A percentile compares a stretch with the other conserved stretches of the same genome.
Conservation (phyloP, 345 rosid species). For the Salix udensis region DNA sequence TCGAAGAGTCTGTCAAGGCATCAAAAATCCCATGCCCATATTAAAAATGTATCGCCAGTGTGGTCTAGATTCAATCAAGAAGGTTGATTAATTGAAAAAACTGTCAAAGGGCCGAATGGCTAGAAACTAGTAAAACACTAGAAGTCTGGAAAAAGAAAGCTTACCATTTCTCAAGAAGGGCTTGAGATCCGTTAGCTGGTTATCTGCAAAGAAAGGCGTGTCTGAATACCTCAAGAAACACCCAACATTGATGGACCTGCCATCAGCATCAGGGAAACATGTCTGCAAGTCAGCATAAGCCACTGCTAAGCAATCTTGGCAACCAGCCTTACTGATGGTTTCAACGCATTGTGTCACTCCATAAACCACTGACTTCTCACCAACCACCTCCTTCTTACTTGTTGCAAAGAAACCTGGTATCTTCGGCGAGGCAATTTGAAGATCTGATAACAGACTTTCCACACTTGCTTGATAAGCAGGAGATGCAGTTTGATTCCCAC, state of each 20-base stretch:
- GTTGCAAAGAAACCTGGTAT: constrained; percentile 29
- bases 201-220: constrained; percentile 33
- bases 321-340: constrained; percentile 27
- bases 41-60: too few relatives aligned
- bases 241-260: constrained; percentile 40
- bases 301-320: constrained; percentile 34
- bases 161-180: constrained; percentile 33
- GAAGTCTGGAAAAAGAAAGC: neutral
- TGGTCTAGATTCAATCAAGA: too few relatives aligned
- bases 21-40: too few relatives aligned
- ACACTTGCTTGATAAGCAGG: constrained; percentile 16
- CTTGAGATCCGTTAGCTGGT: constrained; percentile 28
- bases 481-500: constrained; percentile 19
- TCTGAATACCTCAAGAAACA: constrained; percentile 41
- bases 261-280: constrained; percentile 23
- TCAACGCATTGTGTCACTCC: constrained; percentile 40
- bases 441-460: constrained; percentile 19
- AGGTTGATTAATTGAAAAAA: too few relatives aligned
- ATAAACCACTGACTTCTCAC: constrained; percentile 19
- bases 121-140: too few relatives aligned
- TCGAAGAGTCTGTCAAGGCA: too few relatives aligned
- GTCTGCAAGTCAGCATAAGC: constrained; percentile 21
- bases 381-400: constrained; percentile 10
- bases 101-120: too few relatives aligned
- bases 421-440: constrained; percentile 33